A percentile compares a stretch with the other conserved stretches of the same genome.
Conservation (phyloP, 1,284 basidiomycete species). For the Apiotrichum mycotoxinovorans region DNA sequence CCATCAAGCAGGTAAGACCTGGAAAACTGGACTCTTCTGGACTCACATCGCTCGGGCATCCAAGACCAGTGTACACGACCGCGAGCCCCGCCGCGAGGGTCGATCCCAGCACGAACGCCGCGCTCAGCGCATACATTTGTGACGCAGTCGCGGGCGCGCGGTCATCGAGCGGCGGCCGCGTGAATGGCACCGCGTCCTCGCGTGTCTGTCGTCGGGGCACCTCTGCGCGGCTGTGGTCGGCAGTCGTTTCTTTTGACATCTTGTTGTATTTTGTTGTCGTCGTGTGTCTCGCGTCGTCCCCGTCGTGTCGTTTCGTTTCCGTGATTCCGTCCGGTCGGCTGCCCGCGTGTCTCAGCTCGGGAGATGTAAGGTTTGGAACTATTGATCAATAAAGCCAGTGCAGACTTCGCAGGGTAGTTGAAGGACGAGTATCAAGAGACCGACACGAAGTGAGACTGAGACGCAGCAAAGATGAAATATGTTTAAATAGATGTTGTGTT, state of each 20-base stretch:
- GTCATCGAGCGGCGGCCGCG: background rate
- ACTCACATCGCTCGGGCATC: slow-evolving; percentile 9
- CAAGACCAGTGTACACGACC: slow-evolving; percentile 12
- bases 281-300: background rate
- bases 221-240: background rate
- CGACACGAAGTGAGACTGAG: too few relatives aligned
- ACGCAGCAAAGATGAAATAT: too few relatives aligned
- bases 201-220: background rate
- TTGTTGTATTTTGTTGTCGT: background rate
- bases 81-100: slow-evolving; percentile 5
- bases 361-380: too few relatives aligned
- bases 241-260: background rate
- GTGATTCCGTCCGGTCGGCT: too few relatives aligned
- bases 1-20: too few relatives aligned
- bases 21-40: too few relatives aligned
- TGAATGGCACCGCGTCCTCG: background rate
- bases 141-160: background rate
- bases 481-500: too few relatives aligned
- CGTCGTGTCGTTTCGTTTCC: too few relatives aligned
- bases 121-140: slow-evolving; percentile 9
- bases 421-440: too few relatives aligned
- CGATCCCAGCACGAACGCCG: background rate
- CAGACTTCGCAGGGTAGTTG: too few relatives aligned
- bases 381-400: too few relatives aligned
- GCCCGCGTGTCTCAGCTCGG: too few relatives aligned